Base-by-base conservation (phyloP, 495 filamentous ascomycete genomes). In the Penicillium silybi region DNA sequence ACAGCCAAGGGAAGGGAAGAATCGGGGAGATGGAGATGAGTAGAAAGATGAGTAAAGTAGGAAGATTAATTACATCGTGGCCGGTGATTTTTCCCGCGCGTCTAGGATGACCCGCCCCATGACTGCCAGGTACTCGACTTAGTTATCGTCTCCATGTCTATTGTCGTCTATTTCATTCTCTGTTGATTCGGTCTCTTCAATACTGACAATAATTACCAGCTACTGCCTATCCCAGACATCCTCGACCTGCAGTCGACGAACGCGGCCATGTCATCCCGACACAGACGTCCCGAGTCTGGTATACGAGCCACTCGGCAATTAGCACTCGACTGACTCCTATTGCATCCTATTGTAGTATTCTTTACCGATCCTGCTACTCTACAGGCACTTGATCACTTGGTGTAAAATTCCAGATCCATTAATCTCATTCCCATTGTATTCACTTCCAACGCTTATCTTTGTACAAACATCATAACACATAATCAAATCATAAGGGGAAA, bases 51-150 rank as follows among this genome's bases (percentile, higher is more conserved):
- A 39, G n/a, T 19, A 19, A 18, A 39, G 37, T 39, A 19, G 7
- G 7, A 16, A 19, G 37, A 39, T 7, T 16, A 39, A 35, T 11
- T 11, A 11, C 15, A n/a, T 2, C 7, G 15, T 16, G 18, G 37
- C 40, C 41, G 48, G 48, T 52, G 49, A 23, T 52, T 44, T 45
- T 52, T 52, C 49, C 49, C 49, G 49, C 41, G 48, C 48, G 48
- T 50, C 39, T 41, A 41, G 10, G 29, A 13, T 32, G 29, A 10
- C 29, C 29, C 29, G 11, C 29, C 29, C 11, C 29, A 32, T 32
- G 29, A 32, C 29, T 32, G 6, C 22, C 22, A 15, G 29, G 29
- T 9, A 39, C 32, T 35, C 8, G 32, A 35, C 15, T 35, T 35
- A 10, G 32, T 11, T 35, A 3, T 10, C 8, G 6, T 23, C 3